Base-by-base conservation (phyloP, 2,329 filamentous ascomycete species). In the Paraphaeosphaeria sporulosa region DNA sequence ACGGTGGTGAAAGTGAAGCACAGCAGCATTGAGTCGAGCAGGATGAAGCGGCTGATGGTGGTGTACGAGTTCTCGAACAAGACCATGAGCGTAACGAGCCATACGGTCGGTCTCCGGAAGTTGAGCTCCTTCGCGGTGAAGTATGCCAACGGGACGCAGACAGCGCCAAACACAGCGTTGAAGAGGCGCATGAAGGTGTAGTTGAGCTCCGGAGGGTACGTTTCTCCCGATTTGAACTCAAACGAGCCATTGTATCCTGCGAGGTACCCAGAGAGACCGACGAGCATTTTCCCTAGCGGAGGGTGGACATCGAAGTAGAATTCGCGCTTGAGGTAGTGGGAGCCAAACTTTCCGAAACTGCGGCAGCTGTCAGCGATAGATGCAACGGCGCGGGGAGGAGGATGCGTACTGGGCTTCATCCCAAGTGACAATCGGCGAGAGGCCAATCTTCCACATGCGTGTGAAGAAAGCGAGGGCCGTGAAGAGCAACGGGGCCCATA, bases 51-150 rank as follows among this genome's bases (percentile, higher is more conserved):
- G 81, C 94, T 97, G 80, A 99, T 99, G 34, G 96, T 98, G 51
- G 95, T 97, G 83, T 98, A 99, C 54, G 95, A 98, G 84, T 99
- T 99, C 80, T 99, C 95, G 83, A 93, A 99, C 44, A 99, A 88
- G 47, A 99, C 94, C 92, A 97, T 97, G 70, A 98, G 83, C 21
- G 94, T 95, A 60, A 98, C 89, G 59, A 99, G 85, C 95, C 95
- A 99, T 68, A 97, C 92, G 52, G 94, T 91, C 44, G 93, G 90
- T 67, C 91, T 89, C 75, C 88, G 89, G 76, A 98, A 90, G 76
- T 93, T 91, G 71, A 99, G 83, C 80, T 97, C 94, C 73, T 90
- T 91, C 36, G 94, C 94, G 40, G 95, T 99, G 79, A 87, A 98
- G 83, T 98, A 99, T 58, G 95, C 94, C 79, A 99, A 82, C 19